Conservation (phyloP, 345 rosid species). For the Salix caprea region DNA sequence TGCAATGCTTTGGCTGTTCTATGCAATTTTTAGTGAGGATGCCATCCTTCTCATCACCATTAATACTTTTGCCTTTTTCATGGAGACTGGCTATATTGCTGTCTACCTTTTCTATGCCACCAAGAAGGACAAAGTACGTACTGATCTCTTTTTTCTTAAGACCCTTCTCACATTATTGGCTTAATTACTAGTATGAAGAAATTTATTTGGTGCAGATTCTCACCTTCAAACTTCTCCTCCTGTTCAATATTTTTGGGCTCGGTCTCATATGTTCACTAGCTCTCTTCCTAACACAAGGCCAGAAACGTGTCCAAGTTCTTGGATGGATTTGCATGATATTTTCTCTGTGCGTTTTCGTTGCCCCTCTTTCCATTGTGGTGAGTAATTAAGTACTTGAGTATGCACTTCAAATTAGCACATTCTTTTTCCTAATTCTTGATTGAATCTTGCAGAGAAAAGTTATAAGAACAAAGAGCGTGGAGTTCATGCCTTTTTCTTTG, state of each 20-base stretch:
- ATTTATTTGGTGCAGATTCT: constrained; percentile 32
- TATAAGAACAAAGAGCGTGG: constrained; percentile 65
- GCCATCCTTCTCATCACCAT: constrained; percentile 24
- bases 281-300: constrained; percentile 37
- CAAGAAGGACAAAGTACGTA: constrained; percentile 17
- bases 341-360: constrained; percentile 62
- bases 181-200: neutral
- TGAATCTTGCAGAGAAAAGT: constrained; percentile 63
- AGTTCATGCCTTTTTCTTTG: constrained; percentile 61
- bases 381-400: neutral
- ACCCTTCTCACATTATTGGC: neutral
- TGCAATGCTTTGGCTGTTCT: constrained; percentile 30
- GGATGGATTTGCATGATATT: constrained; percentile 85
- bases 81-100: constrained; percentile 18
- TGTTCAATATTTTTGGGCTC: constrained; percentile 56
- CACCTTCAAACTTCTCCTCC: constrained; percentile 46
- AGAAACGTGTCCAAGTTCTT: constrained; percentile 38
- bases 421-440: neutral
- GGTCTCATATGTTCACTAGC: constrained; percentile 46
- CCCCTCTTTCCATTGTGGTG: constrained; percentile 85
- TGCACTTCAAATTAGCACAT: no score
- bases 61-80: constrained; percentile 20
- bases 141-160: neutral
- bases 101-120: constrained; percentile 19
- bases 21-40: constrained; percentile 16